A percentile compares a stretch with the other conserved stretches of the same genome.
phyloP scores from a whole-genome alignment of 169 alveolate genomes.

The Perkinsus olseni region DNA sequence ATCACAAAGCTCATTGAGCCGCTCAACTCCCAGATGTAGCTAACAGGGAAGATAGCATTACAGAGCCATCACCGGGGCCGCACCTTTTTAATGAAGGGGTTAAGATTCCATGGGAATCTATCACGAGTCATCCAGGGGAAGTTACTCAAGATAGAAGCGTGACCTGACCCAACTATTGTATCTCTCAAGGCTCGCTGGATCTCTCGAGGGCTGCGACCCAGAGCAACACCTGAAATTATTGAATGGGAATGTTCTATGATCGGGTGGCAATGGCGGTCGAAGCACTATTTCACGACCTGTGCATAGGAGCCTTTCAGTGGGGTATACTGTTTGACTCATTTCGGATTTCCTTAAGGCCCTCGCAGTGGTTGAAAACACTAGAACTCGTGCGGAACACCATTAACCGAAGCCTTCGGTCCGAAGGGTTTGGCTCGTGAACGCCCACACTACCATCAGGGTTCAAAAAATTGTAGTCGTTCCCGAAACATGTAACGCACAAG shows the following conservation, averaged over 20 bases:
- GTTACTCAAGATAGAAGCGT: not conserved
- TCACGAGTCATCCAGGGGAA: not conserved
- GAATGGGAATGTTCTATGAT: too few relatives aligned
- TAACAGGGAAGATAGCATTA: too few relatives aligned
- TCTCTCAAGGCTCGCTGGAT: not conserved
- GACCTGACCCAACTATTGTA: not conserved
- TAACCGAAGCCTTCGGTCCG: too few relatives aligned
- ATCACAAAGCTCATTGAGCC: not conserved
- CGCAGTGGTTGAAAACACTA: too few relatives aligned
- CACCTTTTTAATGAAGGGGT: not conserved
- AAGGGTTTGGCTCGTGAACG: too few relatives aligned
- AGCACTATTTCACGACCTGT: too few relatives aligned
- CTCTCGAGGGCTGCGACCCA: not conserved
- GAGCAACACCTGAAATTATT: not conserved
- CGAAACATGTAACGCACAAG: not conserved
- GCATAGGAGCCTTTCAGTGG: too few relatives aligned
- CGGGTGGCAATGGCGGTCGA: too few relatives aligned
- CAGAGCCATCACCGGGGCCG: not conserved
- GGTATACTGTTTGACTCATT: too few relatives aligned
- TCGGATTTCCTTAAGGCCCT: too few relatives aligned
- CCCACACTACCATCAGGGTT: not conserved
- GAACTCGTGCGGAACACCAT: too few relatives aligned
- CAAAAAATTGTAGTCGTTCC: not conserved
- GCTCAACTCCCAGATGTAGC: not conserved
- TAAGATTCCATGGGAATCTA: not conserved